phyloP scores from a whole-genome alignment of 352 stramenopile genomes.

The Globisporangium middletonii region DNA sequence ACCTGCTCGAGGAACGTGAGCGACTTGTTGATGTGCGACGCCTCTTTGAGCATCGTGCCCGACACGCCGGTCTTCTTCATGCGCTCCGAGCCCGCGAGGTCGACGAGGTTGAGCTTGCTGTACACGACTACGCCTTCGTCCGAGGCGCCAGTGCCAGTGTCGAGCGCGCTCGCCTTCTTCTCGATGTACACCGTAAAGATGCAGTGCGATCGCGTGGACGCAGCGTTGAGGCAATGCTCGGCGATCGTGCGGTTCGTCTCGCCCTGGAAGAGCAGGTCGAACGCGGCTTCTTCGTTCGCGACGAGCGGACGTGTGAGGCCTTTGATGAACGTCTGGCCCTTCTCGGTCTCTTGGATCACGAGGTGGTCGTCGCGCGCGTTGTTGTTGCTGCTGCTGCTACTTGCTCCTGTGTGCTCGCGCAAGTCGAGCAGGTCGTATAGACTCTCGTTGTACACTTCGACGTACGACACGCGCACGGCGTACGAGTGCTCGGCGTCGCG shows the following conservation, averaged over 20 bases:
- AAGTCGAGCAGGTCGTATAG: slow-evolving; percentile 78
- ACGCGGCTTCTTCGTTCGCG: slow-evolving; percentile 56
- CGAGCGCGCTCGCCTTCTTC: slow-evolving; percentile 23
- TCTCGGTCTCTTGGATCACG: slow-evolving; percentile 53
- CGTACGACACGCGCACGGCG: slow-evolving; percentile 61
- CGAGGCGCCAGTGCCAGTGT: not conserved
- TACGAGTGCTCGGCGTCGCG: slow-evolving; percentile 43
- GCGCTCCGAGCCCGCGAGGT: slow-evolving; percentile 91
- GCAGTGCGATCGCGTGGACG: slow-evolving; percentile 71
- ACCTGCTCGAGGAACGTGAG: slow-evolving; percentile 80
- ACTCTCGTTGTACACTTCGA: slow-evolving; percentile 91
- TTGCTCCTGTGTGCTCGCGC: slow-evolving; percentile 5
- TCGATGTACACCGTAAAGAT: slow-evolving; percentile 81
- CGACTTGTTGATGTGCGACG: slow-evolving; percentile 66
- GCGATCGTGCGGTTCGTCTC: slow-evolving; percentile 76
- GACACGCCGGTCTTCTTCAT: slow-evolving; percentile 75
- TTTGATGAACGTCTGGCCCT: slow-evolving; percentile 62
- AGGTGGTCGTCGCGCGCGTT: slow-evolving; percentile 25
- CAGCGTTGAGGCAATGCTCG: slow-evolving; percentile 74
- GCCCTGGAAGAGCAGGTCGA: slow-evolving; percentile 75
- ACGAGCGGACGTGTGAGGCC: slow-evolving; percentile 52
- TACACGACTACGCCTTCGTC: slow-evolving; percentile 26
- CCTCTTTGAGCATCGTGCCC: slow-evolving; percentile 41
- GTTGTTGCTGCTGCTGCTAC: slow-evolving; percentile 12
- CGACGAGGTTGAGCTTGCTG: slow-evolving; percentile 92